These are phyloP conservation scores for Sporopachydermia cereana DNA, from an alignment of 1,139 yeast species.

Conservation along the genomic window DNA sequence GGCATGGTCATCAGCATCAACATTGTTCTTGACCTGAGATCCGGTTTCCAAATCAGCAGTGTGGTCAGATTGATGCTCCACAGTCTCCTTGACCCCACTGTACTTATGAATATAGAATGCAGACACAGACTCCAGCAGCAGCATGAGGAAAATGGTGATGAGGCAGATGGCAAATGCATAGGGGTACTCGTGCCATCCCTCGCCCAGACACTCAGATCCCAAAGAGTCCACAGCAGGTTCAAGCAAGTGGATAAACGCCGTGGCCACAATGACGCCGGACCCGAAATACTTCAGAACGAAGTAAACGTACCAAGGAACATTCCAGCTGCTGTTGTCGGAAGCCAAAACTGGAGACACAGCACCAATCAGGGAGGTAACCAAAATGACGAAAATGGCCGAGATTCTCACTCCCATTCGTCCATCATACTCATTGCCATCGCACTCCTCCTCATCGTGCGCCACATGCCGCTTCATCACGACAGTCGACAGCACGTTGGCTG, in stretches of 20 bases:
- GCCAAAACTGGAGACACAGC: conserved; percentile 27
- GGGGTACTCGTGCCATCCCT: conserved; percentile 43
- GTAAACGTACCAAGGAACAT: conserved; percentile 49
- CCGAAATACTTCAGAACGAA: conserved; percentile 77
- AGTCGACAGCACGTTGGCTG: background rate
- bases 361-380: conserved; percentile 45
- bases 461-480: background rate
- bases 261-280: conserved; percentile 84
- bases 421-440: conserved; percentile 28
- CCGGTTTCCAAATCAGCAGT: conserved; percentile 3
- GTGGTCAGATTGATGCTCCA: conserved; percentile 21
- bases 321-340: conserved; percentile 18
- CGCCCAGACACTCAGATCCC: conserved; percentile 41
- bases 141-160: conserved; percentile 26
- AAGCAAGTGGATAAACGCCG: conserved; percentile 75
- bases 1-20: conserved; percentile 11
- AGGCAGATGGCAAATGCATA: conserved; percentile 57
- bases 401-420: conserved; percentile 54
- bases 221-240: conserved; percentile 62
- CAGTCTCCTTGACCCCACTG: conserved; percentile 15
- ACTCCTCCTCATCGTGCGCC: conserved; percentile 5
- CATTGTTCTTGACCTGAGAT: background rate
- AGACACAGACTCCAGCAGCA: conserved; percentile 21
- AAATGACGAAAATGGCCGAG: conserved; percentile 59
- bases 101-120: conserved; percentile 17